A percentile compares a stretch with the other conserved stretches of the same genome.
Conservation (phyloP, 495 filamentous ascomycete species). For the Margaritispora aquatica region DNA sequence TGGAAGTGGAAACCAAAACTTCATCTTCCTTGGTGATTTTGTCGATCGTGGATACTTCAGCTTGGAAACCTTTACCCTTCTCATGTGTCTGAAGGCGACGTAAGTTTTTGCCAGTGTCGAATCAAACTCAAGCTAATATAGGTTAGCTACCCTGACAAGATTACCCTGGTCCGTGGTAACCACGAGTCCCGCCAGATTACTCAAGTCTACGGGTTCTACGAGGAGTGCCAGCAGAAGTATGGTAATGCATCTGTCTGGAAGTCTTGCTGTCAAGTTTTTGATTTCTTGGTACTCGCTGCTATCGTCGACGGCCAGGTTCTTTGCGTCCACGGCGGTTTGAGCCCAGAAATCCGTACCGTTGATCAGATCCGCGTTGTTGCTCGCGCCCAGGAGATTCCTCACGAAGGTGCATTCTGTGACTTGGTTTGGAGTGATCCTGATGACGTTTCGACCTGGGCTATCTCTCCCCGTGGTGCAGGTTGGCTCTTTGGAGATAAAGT, state of each 20-base stretch:
- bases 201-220: conserved; percentile 98
- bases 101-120: too few species aligned
- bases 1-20: conserved; percentile 70
- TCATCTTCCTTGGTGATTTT: conserved; percentile 94
- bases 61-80: conserved; percentile 88
- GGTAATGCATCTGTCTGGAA: conserved; percentile 99
- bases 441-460: conserved; percentile 96
- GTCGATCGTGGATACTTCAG: conserved; percentile 98
- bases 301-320: conserved; percentile 96
- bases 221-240: conserved; percentile 96
- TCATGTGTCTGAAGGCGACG: conserved; percentile 97
- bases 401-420: conserved; percentile 97
- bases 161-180: conserved; percentile 94
- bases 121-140: conserved; percentile 13
- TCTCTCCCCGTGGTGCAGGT: conserved; percentile 88
- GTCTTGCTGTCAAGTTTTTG: conserved; percentile 97
- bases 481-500: conserved; percentile 99
- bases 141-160: conserved; percentile 81
- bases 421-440: conserved; percentile 98
- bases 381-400: conserved; percentile 93
- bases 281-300: conserved; percentile 92
- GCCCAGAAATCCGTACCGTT: conserved; percentile 91
- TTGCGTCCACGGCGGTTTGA: conserved; percentile 95
- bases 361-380: conserved; percentile 98
- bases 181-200: conserved; percentile 98